Evolutionary conservation across 1,284 basidiomycete species (phyloP).

Genomic region (Ceratorhiza oryzae-sativae): DNA sequence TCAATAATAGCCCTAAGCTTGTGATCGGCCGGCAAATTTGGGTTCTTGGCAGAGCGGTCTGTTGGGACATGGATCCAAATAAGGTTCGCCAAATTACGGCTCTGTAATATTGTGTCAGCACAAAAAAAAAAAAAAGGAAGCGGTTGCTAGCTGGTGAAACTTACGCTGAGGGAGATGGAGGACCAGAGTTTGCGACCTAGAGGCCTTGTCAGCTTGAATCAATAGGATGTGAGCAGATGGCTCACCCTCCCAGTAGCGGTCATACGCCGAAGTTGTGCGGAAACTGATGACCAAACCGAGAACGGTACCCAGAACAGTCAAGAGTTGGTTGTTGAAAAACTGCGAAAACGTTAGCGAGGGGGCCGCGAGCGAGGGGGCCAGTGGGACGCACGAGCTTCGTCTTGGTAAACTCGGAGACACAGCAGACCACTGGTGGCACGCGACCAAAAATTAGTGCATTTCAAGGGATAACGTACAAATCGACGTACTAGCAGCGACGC

Average conservation of each 20-base stretch:
- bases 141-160: neutral
- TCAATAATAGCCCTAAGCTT: constrained; percentile 64
- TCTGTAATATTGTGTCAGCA: constrained; percentile 21
- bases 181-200: constrained; percentile 36
- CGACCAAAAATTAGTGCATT: constrained; percentile 1
- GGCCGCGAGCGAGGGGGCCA: neutral
- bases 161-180: constrained; percentile 24
- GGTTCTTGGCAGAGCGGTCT: constrained; percentile 54
- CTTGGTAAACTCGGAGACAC: constrained; percentile 3
- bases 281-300: constrained; percentile 54
- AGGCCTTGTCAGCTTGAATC: neutral
- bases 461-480: neutral
- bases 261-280: constrained; percentile 64
- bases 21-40: constrained; percentile 50
- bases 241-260: constrained; percentile 59
- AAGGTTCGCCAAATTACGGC: constrained; percentile 46
- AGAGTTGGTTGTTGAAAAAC: constrained; percentile 11
- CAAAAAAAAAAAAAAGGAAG: neutral
- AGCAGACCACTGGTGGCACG: constrained; percentile 21
- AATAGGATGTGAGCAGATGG: neutral
- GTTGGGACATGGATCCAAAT: constrained; percentile 69
- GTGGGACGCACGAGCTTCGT: neutral
- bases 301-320: constrained; percentile 46
- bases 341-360: neutral
- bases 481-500: constrained; percentile 15